Base-by-base conservation (phyloP, 2,329 filamentous ascomycete genomes). In the Sphaceloma murrayae region DNA sequence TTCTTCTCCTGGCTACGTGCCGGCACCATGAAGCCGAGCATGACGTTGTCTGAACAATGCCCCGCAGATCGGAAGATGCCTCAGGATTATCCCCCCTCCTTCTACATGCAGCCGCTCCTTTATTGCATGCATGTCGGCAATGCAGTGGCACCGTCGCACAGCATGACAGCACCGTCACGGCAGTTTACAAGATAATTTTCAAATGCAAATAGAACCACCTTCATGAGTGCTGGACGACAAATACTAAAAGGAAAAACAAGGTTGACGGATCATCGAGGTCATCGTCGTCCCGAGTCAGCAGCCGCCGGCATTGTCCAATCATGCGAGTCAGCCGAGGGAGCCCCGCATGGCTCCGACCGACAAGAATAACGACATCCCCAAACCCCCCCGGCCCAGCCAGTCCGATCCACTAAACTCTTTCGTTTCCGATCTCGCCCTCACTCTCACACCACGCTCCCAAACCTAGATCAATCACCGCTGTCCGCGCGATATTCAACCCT, bases 11-110 rank as follows among this genome's bases (percentile, higher is more conserved):
- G 19, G 30, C 22, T 11, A 18, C 10, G 36, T 22, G n/a, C n/a
- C n/a, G n/a, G n/a, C 26, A n/a, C 22, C 36, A 29, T 29, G 24
- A n/a, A 27, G 11, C 36, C 18, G 21, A 16, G 30, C 36, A 40
- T 40, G 36, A 40, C 36, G 36, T 40, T 22, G 36, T 40, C 22
- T 30, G 36, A 29, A 29, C 24, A 26, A 40, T 40, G n/a, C 26
- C 22, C 22, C 22, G 19, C 36, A 22, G 19, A 40, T 26, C n/a
- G n/a, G n/a, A n/a, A n/a, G n/a, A n/a, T n/a, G n/a, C n/a, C n/a
- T n/a, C n/a, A n/a, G n/a, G n/a, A n/a, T n/a, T n/a, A n/a, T n/a
- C n/a, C 10, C 36, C 36, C 36, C 36, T 40, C 36, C 36, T 40
- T 40, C 36, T 30, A 8, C 9, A 26, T 39, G 14, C 8, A 22